These are phyloP conservation scores for Nemania sp. DNA, from an alignment of 2,329 filamentous ascomycete genomes.

Conservation along the genomic window DNA sequence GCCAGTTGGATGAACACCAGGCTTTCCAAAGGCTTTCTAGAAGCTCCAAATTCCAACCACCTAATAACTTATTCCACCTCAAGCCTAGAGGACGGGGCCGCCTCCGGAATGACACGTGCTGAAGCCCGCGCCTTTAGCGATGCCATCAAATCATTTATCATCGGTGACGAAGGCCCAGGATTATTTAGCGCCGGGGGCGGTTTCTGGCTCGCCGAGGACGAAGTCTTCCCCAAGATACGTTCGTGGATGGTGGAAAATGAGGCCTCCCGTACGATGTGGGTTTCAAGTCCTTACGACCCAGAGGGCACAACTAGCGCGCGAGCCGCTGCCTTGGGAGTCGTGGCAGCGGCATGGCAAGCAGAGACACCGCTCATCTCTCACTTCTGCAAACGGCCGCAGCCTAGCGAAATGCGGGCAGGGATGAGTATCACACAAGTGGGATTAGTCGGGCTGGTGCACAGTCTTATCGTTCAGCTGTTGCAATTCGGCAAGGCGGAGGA, in stretches of 20 bases:
- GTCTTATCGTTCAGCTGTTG: conserved; percentile 20
- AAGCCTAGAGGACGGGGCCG: conserved; percentile 3
- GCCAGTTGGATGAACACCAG: neutral
- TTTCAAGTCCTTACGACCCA: conserved; percentile 23
- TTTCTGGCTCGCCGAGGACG: conserved; percentile 23
- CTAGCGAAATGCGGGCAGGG: neutral
- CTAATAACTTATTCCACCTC: conserved; percentile 1
- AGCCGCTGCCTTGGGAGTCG: conserved; percentile 20
- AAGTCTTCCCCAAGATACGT: conserved; percentile 15
- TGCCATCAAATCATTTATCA: conserved; percentile 11
- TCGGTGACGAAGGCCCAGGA: conserved; percentile 16
- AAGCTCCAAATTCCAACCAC: neutral
- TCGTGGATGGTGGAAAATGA: conserved; percentile 13
- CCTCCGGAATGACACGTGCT: conserved; percentile 1
- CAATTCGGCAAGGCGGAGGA: conserved; percentile 13
- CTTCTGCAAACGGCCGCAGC: conserved; percentile 19
- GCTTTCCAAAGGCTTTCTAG: neutral
- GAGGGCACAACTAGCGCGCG: conserved; percentile 16
- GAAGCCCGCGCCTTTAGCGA: conserved; percentile 10
- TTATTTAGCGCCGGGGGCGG: conserved; percentile 2
- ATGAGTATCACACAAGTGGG: conserved; percentile 18
- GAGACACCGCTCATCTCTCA: conserved; percentile 26
- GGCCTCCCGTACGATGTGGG: conserved; percentile 19
- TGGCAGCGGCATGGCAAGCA: conserved; percentile 12
- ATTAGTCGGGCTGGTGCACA: conserved; percentile 21